phyloP scores from a whole-genome alignment of 345 rosid species.

The Citrus sp. region DNA sequence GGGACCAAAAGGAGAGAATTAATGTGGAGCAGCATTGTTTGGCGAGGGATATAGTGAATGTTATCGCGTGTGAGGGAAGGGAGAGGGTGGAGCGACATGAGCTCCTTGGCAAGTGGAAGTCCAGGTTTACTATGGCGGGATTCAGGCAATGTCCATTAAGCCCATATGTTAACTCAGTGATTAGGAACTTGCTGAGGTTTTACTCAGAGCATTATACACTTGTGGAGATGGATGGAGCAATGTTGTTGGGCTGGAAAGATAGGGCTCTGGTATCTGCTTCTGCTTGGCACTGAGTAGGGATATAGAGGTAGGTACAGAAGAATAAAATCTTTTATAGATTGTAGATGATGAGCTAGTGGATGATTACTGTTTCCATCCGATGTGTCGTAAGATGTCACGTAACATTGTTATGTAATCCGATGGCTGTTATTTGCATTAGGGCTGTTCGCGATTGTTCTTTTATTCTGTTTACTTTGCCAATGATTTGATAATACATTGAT shows the following conservation, averaged over 20 bases:
- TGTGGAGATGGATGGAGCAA: conserved; percentile 62
- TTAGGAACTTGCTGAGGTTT: conserved; percentile 39
- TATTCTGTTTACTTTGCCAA: neutral
- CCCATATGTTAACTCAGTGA: conserved; percentile 50
- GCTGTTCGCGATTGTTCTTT: neutral
- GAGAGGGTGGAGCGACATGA: conserved; percentile 76
- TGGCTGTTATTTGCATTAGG: neutral
- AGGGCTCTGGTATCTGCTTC: conserved; percentile 63
- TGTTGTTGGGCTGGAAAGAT: conserved; percentile 66
- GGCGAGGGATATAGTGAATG: conserved; percentile 64
- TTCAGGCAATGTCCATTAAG: conserved; percentile 54
- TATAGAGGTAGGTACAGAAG: neutral
- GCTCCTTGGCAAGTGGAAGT: conserved; percentile 69
- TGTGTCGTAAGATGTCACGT: neutral
- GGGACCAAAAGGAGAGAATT: conserved; percentile 48
- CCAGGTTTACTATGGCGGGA: conserved; percentile 72
- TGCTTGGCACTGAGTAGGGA: conserved; percentile 50
- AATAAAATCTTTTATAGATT: conserved; percentile 9
- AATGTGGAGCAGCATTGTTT: conserved; percentile 61
- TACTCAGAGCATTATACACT: conserved; percentile 52
- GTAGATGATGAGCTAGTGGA: neutral
- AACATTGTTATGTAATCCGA: neutral
- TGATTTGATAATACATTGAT: neutral
- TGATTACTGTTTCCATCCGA: neutral
- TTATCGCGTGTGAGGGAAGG: conserved; percentile 65